These are phyloP conservation scores for Darksidea phi DNA, from an alignment of 495 filamentous ascomycete species.

Conservation along the genomic window DNA sequence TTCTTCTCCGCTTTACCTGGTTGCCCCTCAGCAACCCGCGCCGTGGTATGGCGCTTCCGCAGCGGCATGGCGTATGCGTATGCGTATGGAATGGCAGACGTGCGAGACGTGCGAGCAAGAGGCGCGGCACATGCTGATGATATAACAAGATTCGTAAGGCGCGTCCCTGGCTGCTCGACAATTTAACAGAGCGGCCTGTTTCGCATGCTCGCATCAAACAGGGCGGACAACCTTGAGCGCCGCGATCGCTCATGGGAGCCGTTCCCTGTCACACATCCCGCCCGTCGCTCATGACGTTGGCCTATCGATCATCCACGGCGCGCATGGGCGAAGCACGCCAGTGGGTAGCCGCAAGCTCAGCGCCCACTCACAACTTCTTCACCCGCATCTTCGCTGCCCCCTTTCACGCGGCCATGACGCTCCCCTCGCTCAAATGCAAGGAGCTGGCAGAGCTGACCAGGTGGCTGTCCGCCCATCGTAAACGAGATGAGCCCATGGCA, in stretches of 20 bases:
- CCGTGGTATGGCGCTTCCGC: constrained; percentile 18
- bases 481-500: background rate
- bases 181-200: constrained; percentile 7
- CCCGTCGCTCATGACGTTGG: constrained; percentile 3
- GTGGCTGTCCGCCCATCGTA: constrained; percentile 2
- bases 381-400: background rate
- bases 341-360: background rate
- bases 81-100: background rate
- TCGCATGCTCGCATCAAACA: constrained; percentile 16
- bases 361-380: background rate
- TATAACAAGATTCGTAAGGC: background rate
- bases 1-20: constrained; percentile 14
- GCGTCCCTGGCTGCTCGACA: constrained; percentile 15
- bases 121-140: constrained; percentile 3
- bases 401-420: background rate
- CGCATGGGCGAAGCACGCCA: background rate
- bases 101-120: background rate
- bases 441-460: background rate
- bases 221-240: constrained; percentile 9
- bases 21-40: constrained; percentile 1
- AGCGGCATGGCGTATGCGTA: constrained; percentile 28
- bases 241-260: constrained; percentile 4
- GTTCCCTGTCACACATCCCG: constrained; percentile 24
- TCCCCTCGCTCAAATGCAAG: background rate
- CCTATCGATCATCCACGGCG: background rate